A percentile compares a stretch with the other conserved stretches of the same genome.
Conservation (phyloP, 2,329 filamentous ascomycete genomes). For the Talaromyces funiculosus region DNA sequence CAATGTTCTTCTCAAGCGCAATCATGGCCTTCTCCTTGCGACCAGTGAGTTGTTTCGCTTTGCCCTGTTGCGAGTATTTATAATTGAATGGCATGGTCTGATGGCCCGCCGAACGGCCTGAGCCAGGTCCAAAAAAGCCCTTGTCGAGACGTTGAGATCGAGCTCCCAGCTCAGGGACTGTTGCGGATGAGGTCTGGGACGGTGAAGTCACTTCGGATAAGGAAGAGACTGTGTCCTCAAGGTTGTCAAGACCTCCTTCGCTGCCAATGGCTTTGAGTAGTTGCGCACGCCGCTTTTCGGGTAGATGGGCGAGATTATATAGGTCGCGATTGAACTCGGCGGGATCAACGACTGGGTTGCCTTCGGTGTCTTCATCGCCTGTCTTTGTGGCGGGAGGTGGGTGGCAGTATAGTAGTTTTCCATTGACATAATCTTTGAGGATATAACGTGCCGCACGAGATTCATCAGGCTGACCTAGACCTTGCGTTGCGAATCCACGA, state of each 20-base stretch:
- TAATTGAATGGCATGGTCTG: slow-evolving; percentile 78
- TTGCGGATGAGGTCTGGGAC: slow-evolving; percentile 17
- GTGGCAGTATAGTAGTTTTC: slow-evolving; percentile 86
- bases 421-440: slow-evolving; percentile 95
- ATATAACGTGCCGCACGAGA: slow-evolving; percentile 83
- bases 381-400: slow-evolving; percentile 60
- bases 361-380: slow-evolving; percentile 38
- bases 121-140: slow-evolving; percentile 72
- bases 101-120: slow-evolving; percentile 56
- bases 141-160: slow-evolving; percentile 78
- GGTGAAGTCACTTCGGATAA: slow-evolving; percentile 9
- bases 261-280: slow-evolving; percentile 36
- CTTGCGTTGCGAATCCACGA: slow-evolving; percentile 83
- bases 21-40: slow-evolving; percentile 74
- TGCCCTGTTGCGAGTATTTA: slow-evolving; percentile 79
- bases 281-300: slow-evolving; percentile 69
- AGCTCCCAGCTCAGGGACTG: slow-evolving; percentile 51
- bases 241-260: slow-evolving; percentile 30
- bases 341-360: slow-evolving; percentile 53
- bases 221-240: slow-evolving; percentile 3
- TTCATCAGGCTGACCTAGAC: slow-evolving; percentile 86
- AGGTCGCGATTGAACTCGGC: slow-evolving; percentile 81
- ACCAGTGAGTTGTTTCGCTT: slow-evolving; percentile 71
- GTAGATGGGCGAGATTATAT: slow-evolving; percentile 76
- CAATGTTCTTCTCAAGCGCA: slow-evolving; percentile 77